Base-by-base conservation (phyloP, 345 rosid genomes). In the sweet orange (Citrus sinensis) region DNA sequence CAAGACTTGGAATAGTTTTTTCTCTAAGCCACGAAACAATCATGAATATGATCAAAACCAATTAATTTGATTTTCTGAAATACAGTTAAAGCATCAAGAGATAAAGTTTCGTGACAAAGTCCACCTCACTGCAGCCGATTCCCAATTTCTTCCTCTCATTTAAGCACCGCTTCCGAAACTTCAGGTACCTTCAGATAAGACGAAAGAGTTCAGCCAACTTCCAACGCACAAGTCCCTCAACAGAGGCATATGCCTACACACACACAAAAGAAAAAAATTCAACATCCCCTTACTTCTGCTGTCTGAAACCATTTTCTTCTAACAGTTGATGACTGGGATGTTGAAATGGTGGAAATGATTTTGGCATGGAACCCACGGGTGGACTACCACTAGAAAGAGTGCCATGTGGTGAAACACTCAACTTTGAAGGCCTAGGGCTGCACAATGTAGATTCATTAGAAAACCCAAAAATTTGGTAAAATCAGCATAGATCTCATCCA, bases 291-390 rank as follows among this genome's bases (percentile, higher is more conserved):
- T 90, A 96, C 99, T 89, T 91, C 84, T 96, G 95, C 80, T 94
- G 99, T 85, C 90, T 92, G 64, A 96, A 96, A 64, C 98, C 97
- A 88, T 96, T 94, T 80, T 94, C 97, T 89, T 96, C 99, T 73
- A 96, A 85, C 71, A 96, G 86, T 80, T 90, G 94, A 88, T 96
- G 98, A 82, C 99, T 94, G 8, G 97, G 98, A 88, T 96, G 99
- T 84, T 94, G 98, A 79, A 96, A 96, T 68, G 83, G 90, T 30
- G 97, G 99, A 80, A 96, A 89, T 71, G 99, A 87, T 83, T 92
- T 96, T 63, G 99, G 99, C 85, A 94, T 82, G 78, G 97, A 96
- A 63, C 99, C 99, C 65, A 96, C 97, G 5, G 97, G 98, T 62
- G 98, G 98, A 87, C 97, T 94, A 83, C 94, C 86, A 59, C 93